Conservation (phyloP, 495 filamentous ascomycete genomes). For the Aspergillus asperescens region DNA sequence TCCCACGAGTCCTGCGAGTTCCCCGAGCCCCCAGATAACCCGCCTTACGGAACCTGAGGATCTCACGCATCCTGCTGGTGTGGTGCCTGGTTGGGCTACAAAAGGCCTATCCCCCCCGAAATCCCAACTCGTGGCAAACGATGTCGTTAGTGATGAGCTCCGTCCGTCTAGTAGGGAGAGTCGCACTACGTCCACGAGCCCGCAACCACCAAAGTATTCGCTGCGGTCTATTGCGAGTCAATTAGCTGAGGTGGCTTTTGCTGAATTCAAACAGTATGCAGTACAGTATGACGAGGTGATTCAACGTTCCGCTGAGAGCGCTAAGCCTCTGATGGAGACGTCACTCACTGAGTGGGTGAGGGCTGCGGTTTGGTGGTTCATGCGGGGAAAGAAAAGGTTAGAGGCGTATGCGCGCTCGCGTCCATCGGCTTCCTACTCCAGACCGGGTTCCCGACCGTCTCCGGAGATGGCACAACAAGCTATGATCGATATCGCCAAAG, state of each 20-base stretch:
- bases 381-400: slow-evolving; percentile 66
- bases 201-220: slow-evolving; percentile 39
- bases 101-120: slow-evolving; percentile 17
- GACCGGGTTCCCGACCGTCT: slow-evolving; percentile 17
- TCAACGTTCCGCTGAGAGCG: slow-evolving; percentile 62
- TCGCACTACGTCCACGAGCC: slow-evolving; percentile 21
- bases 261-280: slow-evolving; percentile 61
- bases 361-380: slow-evolving; percentile 81
- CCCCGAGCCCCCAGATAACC: slow-evolving; percentile 4
- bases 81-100: slow-evolving; percentile 18
- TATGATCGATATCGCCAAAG: slow-evolving; percentile 74
- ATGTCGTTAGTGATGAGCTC: slow-evolving; percentile 4
- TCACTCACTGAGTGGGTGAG: slow-evolving; percentile 60
- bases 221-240: slow-evolving; percentile 38
- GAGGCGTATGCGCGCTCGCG: slow-evolving; percentile 64
- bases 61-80: slow-evolving; percentile 17
- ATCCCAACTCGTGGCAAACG: slow-evolving; percentile 5
- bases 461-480: slow-evolving; percentile 50
- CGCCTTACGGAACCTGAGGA: slow-evolving; percentile 7
- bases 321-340: slow-evolving; percentile 55
- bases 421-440: slow-evolving; percentile 37
- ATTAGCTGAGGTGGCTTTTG: slow-evolving; percentile 57
- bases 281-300: slow-evolving; percentile 64
- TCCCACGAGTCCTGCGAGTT: too few species aligned
- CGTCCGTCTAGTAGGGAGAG: slow-evolving; percentile 23